Evolutionary conservation across 2,329 filamentous ascomycete genomes (phyloP).

Genomic region (Escovopsis sp.): DNA sequence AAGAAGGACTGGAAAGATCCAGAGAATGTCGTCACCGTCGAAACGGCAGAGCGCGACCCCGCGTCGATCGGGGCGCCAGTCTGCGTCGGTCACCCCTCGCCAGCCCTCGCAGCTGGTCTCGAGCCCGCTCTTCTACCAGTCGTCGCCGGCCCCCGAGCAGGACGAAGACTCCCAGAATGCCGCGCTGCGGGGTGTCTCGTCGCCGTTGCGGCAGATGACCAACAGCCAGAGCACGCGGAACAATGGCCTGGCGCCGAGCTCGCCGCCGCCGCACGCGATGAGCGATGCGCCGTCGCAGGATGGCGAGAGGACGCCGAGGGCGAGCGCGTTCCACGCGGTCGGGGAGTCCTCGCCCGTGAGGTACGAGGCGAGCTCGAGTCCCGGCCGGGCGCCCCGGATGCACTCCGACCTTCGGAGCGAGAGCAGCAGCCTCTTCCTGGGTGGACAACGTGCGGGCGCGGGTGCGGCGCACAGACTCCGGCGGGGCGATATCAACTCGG

Average conservation of each 20-base stretch:
- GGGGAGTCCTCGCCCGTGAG: slow-evolving; percentile 90
- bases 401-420: slow-evolving; percentile 66
- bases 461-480: slow-evolving; percentile 27
- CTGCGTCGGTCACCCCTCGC: slow-evolving; percentile 28
- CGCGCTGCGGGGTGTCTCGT: slow-evolving; percentile 29
- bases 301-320: slow-evolving; percentile 51
- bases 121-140: slow-evolving; percentile 68
- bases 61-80: slow-evolving; percentile 26
- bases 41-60: slow-evolving; percentile 32
- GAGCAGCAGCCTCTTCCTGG: slow-evolving; percentile 75
- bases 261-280: slow-evolving; percentile 35
- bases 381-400: slow-evolving; percentile 46
- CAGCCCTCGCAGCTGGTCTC: slow-evolving; percentile 45
- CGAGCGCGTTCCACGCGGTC: slow-evolving; percentile 44
- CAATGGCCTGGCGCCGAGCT: slow-evolving; percentile 33
- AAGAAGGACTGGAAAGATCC: background rate
- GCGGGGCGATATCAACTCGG: slow-evolving; percentile 78
- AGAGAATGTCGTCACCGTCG: slow-evolving; percentile 27
- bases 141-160: slow-evolving; percentile 23
- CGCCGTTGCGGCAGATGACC: slow-evolving; percentile 42
- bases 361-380: slow-evolving; percentile 83
- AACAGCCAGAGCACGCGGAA: slow-evolving; percentile 29
- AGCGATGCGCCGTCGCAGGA: slow-evolving; percentile 39
- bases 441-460: slow-evolving; percentile 33
- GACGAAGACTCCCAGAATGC: slow-evolving; percentile 12